Percentiles rank a stretch among this genome's conserved stretches.
Conservation (phyloP, 1,139 yeast genomes). For the Geotrichum bryndzae region DNA sequence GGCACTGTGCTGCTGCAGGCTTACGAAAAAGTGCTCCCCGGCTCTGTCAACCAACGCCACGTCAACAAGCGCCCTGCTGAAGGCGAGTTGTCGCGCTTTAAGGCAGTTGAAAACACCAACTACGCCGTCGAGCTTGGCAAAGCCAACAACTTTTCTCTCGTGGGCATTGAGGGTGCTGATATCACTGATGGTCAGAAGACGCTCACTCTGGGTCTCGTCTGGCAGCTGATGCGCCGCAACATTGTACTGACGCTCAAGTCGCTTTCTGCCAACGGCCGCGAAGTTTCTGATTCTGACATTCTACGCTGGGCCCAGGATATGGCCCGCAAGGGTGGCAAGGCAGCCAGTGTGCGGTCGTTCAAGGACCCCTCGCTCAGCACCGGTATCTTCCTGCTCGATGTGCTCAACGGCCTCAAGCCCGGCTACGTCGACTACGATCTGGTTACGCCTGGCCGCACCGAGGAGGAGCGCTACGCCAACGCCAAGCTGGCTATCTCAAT, state of each 20-base stretch:
- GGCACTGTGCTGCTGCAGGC: slow-evolving; percentile 88
- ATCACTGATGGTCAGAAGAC: slow-evolving; percentile 90
- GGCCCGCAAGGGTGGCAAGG: slow-evolving; percentile 77
- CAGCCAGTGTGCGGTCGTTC: slow-evolving; percentile 66
- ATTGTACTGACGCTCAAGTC: slow-evolving; percentile 75
- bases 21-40: slow-evolving; percentile 92
- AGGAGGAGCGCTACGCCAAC: slow-evolving; percentile 85
- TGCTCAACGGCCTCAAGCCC: slow-evolving; percentile 87
- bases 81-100: slow-evolving; percentile 82
- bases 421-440: slow-evolving; percentile 95
- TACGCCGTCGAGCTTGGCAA: slow-evolving; percentile 96
- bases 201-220: slow-evolving; percentile 87
- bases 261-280: slow-evolving; percentile 65
- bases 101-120: slow-evolving; percentile 92
- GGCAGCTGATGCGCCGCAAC: slow-evolving; percentile 98
- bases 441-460: slow-evolving; percentile 70
- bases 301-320: slow-evolving; percentile 90
- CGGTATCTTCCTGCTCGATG: slow-evolving; percentile 81
- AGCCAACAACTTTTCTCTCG: slow-evolving; percentile 83
- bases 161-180: slow-evolving; percentile 97
- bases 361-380: slow-evolving; percentile 69
- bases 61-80: slow-evolving; percentile 74
- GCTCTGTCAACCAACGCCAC: slow-evolving; percentile 72
- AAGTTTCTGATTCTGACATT: slow-evolving; percentile 76
- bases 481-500: slow-evolving; percentile 96